A percentile compares a stretch with the other conserved stretches of the same genome.
Conservation (phyloP, 2,329 filamentous ascomycete genomes). For the Colletotrichum sp. region DNA sequence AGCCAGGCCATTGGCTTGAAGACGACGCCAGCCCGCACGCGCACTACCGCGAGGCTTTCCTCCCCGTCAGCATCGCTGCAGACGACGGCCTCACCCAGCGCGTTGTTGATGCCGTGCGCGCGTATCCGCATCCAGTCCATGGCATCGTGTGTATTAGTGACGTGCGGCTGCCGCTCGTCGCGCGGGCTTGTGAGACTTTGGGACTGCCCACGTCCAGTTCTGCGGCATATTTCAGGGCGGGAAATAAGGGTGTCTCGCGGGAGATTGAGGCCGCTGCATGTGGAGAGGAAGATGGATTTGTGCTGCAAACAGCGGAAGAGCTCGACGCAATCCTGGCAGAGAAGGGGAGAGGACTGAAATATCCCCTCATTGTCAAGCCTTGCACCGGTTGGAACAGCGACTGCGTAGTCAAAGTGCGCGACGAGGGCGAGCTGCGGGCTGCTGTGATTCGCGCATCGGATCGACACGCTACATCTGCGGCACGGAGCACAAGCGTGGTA, state of each 20-base stretch:
- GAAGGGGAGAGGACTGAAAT: conserved; percentile 6
- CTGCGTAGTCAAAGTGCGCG: conserved; percentile 34
- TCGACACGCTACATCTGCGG: conserved; percentile 22
- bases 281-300: conserved; percentile 17
- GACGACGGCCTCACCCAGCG: conserved; percentile 30
- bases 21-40: conserved; percentile 21
- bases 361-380: conserved; percentile 42
- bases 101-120: conserved; percentile 31
- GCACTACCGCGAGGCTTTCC: conserved; percentile 35
- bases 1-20: conserved; percentile 43
- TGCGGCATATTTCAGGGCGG: conserved; percentile 29
- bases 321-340: conserved; percentile 19
- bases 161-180: conserved; percentile 29
- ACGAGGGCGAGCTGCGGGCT: conserved; percentile 27
- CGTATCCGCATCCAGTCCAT: conserved; percentile 27
- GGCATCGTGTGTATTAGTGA: conserved; percentile 42
- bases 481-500: conserved; percentile 31
- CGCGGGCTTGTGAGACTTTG: conserved; percentile 33
- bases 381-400: conserved; percentile 35
- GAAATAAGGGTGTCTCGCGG: conserved; percentile 32
- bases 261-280: conserved; percentile 23
- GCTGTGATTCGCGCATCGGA: conserved; percentile 25
- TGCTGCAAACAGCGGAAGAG: conserved; percentile 5
- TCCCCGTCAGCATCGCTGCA: conserved; percentile 29
- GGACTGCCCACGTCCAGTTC: conserved; percentile 33